Percentiles rank a stretch among this genome's conserved stretches.
These are phyloP conservation scores for Lichtheimia hyalospora DNA, from an alignment of 371 early-diverging fungal genomes.

Conservation along the genomic window DNA sequence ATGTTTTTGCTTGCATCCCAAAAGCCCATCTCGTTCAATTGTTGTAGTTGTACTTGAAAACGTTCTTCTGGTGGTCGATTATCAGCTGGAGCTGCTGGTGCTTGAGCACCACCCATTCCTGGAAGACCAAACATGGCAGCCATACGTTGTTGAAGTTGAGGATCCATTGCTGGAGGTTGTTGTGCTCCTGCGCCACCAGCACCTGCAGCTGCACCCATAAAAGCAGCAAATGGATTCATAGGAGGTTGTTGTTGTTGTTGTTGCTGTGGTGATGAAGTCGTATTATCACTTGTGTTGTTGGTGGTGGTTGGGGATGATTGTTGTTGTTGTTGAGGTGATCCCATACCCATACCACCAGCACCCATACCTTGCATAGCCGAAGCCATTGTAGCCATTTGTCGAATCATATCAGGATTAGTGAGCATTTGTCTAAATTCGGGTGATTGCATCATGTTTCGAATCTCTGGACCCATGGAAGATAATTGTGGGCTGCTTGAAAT, in stretches of 20 bases:
- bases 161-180: conserved; percentile 37
- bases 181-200: conserved; percentile 4
- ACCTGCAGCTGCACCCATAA: conserved; percentile 42
- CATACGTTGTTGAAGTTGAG: conserved; percentile 51
- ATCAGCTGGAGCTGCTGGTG: conserved; percentile 37
- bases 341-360: conserved; percentile 12
- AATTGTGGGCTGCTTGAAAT: conserved; percentile 82
- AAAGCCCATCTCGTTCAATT: conserved; percentile 97
- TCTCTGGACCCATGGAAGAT: conserved; percentile 82
- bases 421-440: conserved; percentile 87
- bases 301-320: neutral
- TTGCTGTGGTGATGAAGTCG: neutral
- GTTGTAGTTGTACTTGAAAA: conserved; percentile 86
- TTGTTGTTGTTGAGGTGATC: conserved; percentile 14
- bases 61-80: conserved; percentile 86
- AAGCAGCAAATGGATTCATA: conserved; percentile 70
- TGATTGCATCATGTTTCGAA: conserved; percentile 76
- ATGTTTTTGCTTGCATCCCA: conserved; percentile 89
- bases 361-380: conserved; percentile 61
- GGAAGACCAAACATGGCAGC: conserved; percentile 36
- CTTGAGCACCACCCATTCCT: conserved; percentile 36
- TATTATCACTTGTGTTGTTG: neutral
- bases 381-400: conserved; percentile 77
- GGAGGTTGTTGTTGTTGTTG: conserved; percentile 26
- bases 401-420: conserved; percentile 81